These are phyloP conservation scores for Bisporella sp. DNA, from an alignment of 2,329 filamentous ascomycete genomes.

Conservation along the genomic window DNA sequence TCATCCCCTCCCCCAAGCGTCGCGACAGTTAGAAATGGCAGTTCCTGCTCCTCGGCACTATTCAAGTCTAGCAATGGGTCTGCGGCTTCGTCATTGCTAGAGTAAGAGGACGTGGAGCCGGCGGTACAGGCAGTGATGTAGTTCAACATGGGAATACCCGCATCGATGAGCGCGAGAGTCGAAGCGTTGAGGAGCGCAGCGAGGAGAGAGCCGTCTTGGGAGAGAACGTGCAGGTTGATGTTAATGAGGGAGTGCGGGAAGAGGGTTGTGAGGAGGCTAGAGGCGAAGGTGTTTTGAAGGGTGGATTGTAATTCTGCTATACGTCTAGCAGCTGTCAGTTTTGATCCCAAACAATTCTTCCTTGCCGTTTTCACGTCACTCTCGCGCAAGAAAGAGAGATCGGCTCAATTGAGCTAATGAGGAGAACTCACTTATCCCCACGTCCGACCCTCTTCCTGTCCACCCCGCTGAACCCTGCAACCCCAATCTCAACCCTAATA, in stretches of 20 bases:
- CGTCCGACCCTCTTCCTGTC: constrained; percentile 72
- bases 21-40: constrained; percentile 82
- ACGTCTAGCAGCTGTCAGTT: constrained; percentile 45
- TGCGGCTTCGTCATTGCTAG: constrained; percentile 57
- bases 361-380: not conserved
- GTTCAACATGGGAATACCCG: constrained; percentile 90
- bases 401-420: not conserved
- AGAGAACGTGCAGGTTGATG: constrained; percentile 79
- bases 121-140: constrained; percentile 86
- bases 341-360: not conserved
- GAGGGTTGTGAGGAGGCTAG: constrained; percentile 75
- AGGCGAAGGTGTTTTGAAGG: constrained; percentile 68
- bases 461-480: constrained; percentile 82
- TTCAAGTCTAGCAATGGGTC: constrained; percentile 80
- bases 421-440: constrained; percentile 64
- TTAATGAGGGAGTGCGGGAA: constrained; percentile 84
- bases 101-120: constrained; percentile 65
- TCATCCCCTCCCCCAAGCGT: constrained; percentile 69
- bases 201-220: constrained; percentile 83
- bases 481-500: constrained; percentile 73
- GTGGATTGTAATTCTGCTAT: constrained; percentile 75
- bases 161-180: constrained; percentile 87
- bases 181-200: constrained; percentile 87
- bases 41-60: constrained; percentile 72
- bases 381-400: not conserved